Percentiles rank a stretch among this genome's conserved stretches.
These are phyloP conservation scores for Fraxinus sp. DNA, from an alignment of 305 asterid species.

Conservation along the genomic window DNA sequence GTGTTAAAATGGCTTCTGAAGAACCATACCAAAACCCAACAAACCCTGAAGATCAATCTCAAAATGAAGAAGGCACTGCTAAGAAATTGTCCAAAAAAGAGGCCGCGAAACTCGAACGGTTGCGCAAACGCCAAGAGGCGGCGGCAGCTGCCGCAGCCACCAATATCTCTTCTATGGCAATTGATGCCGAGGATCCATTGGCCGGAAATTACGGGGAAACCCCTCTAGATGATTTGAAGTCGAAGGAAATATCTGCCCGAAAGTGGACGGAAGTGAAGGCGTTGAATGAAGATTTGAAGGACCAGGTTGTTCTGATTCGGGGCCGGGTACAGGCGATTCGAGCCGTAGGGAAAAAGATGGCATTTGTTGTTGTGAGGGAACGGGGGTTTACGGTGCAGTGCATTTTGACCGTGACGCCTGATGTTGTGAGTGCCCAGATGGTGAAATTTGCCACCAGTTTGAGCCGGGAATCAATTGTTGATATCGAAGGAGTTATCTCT, in stretches of 20 bases:
- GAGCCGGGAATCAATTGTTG: constrained; percentile 70
- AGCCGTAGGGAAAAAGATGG: constrained; percentile 70
- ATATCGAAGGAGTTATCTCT: constrained; percentile 66
- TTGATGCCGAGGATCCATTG: constrained; percentile 51
- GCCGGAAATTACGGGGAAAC: constrained; percentile 74
- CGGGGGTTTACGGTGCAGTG: constrained; percentile 80
- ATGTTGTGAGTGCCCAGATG: constrained; percentile 70
- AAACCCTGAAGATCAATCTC: constrained; percentile 29
- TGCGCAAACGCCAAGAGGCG: constrained; percentile 68
- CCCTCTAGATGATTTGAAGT: constrained; percentile 51
- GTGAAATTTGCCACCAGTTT: constrained; percentile 61
- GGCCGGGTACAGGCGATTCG: constrained; percentile 80
- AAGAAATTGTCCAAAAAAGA: constrained; percentile 72
- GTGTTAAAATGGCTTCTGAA: constrained; percentile 38
- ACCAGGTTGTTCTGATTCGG: constrained; percentile 44
- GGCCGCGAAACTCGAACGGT: constrained; percentile 61
- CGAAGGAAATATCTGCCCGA: constrained; percentile 58
- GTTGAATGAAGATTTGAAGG: constrained; percentile 46
- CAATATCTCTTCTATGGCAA: constrained; percentile 39
- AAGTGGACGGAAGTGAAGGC: constrained; percentile 63
- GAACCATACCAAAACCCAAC: constrained; percentile 26
- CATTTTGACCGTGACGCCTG: constrained; percentile 57
- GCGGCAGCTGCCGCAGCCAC: constrained; percentile 45
- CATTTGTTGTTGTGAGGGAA: constrained; percentile 71
- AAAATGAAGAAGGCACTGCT: constrained; percentile 32